These are phyloP conservation scores for Termitomyces heimii DNA, from an alignment of 768 basidiomycete species.

Conservation along the genomic window DNA sequence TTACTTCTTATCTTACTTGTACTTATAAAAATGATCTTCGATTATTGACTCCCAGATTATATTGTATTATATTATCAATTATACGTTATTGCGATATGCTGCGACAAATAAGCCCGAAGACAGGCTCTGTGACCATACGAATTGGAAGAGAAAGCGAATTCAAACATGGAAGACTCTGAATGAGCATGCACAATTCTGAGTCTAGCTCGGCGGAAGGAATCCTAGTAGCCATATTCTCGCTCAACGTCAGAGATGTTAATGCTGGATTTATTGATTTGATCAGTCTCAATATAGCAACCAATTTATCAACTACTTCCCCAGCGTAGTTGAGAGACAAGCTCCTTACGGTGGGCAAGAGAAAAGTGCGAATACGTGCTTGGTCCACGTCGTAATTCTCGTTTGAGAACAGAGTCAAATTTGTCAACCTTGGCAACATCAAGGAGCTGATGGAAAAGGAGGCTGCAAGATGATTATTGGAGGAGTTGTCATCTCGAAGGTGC, in stretches of 20 bases:
- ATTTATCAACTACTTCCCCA: not conserved
- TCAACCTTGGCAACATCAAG: slow-evolving; percentile 1
- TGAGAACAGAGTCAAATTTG: no score
- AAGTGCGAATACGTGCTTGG: not conserved
- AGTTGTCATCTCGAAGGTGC: not conserved
- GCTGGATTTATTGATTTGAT: not conserved
- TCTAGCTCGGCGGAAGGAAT: not conserved
- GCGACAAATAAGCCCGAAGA: not conserved
- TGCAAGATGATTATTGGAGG: not conserved
- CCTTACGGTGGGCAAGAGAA: slow-evolving; percentile 2
- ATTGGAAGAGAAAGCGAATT: not conserved
- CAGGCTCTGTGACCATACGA: not conserved
- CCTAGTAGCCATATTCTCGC: not conserved
- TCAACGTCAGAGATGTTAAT: not conserved
- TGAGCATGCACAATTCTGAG: not conserved
- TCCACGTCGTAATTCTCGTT: no score
- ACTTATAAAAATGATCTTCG: no score
- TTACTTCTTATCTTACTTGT: no score
- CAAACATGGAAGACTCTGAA: not conserved
- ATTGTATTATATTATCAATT: no score
- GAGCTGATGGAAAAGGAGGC: not conserved
- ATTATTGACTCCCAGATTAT: no score
- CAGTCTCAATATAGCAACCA: not conserved
- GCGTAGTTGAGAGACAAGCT: not conserved
- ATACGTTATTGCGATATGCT: no score